Evolutionary conservation across 768 basidiomycete genomes (phyloP).

Genomic region (Mrakia hoshinonis): DNA sequence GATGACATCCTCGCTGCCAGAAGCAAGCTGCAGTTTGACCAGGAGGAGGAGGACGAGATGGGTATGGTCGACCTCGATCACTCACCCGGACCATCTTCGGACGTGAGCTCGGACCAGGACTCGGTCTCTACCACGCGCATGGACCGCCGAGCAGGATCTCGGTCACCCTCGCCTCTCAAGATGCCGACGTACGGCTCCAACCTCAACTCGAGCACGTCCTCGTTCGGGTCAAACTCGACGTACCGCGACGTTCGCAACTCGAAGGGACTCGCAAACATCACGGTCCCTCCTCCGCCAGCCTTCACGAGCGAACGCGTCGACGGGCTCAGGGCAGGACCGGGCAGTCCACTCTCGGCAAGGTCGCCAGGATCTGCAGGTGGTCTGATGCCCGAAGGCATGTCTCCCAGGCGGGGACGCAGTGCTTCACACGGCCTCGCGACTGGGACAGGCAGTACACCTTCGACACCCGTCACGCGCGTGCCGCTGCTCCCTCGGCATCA

Average conservation of each 20-base stretch:
- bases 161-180: conserved; percentile 4
- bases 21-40: neutral
- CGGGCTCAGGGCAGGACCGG: neutral
- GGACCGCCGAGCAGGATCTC: neutral
- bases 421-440: neutral
- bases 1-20: neutral
- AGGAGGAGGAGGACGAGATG: neutral
- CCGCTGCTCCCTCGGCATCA: neutral
- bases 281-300: conserved; percentile 7
- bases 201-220: neutral
- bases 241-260: conserved; percentile 13
- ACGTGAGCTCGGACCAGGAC: neutral
- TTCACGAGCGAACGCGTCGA: conserved; percentile 10
- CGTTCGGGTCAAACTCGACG: neutral
- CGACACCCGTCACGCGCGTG: neutral
- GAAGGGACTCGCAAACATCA: conserved; percentile 16
- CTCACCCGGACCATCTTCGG: neutral
- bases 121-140: neutral
- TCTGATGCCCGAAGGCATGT: conserved; percentile 6
- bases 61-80: neutral
- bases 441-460: neutral
- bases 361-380: neutral
- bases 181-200: neutral
- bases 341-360: neutral
- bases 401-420: neutral